Conservation (phyloP, 2,329 filamentous ascomycete genomes). For the Sporothrix inflata region DNA sequence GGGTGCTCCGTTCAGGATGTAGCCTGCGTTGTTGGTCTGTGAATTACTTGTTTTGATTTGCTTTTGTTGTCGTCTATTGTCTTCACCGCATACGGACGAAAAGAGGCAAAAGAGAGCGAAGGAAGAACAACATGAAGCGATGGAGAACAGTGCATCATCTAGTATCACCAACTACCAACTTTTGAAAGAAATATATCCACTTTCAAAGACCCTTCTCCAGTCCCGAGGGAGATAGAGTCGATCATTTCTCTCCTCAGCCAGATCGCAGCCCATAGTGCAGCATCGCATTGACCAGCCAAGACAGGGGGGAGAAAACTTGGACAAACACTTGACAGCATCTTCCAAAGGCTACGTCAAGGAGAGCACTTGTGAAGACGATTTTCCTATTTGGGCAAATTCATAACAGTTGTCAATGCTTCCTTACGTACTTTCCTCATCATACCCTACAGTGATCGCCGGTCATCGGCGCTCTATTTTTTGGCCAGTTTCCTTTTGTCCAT, state of each 20-base stretch:
- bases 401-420: not conserved
- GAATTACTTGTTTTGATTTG: not conserved
- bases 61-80: not conserved
- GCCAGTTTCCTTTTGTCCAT: not conserved
- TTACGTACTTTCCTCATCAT: not conserved
- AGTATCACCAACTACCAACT: not conserved
- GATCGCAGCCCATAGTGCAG: not conserved
- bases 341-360: not conserved
- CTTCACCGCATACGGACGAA: not conserved
- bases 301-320: not conserved
- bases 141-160: not conserved
- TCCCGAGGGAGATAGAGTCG: not conserved
- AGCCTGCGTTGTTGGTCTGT: not conserved
- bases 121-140: not conserved
- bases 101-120: not conserved
- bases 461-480: not conserved
- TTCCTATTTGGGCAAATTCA: not conserved
- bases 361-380: not conserved
- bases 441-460: not conserved
- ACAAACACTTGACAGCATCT: not conserved
- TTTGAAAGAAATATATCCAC: not conserved
- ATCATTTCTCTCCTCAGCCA: not conserved
- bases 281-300: not conserved
- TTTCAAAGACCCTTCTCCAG: not conserved
- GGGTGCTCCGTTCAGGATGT: not conserved